Evolutionary conservation across 805 yeast species (phyloP).

Genomic region (Tetrapisispora taiwanensis): DNA sequence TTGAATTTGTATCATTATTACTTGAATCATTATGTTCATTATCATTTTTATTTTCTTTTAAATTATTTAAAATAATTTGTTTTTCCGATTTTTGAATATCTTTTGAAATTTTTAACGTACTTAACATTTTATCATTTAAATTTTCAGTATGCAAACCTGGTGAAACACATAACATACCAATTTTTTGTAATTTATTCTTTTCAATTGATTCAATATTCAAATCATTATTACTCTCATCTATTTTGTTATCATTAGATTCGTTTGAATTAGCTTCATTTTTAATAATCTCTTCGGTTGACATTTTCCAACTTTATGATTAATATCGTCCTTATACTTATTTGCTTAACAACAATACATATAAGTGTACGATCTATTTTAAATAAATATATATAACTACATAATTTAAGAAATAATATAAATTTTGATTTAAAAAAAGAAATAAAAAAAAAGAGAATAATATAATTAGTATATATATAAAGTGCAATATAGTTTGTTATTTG

Average conservation of each 20-base stretch:
- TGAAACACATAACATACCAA: conserved; percentile 21
- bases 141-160: conserved; percentile 20
- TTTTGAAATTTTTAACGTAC: conserved; percentile 18
- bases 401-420: too few species aligned
- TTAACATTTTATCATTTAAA: conserved; percentile 18
- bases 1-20: not conserved
- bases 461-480: too few species aligned
- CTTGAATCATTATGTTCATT: not conserved
- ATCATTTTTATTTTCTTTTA: not conserved
- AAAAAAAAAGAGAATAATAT: too few species aligned
- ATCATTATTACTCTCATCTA: not conserved
- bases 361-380: too few species aligned
- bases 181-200: conserved; percentile 5
- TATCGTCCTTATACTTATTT: too few species aligned
- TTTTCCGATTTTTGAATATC: conserved; percentile 20
- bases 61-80: conserved; percentile 9
- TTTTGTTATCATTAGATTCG: not conserved
- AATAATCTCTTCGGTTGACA: not conserved
- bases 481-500: too few species aligned
- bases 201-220: not conserved
- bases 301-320: too few species aligned
- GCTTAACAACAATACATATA: too few species aligned
- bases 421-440: too few species aligned
- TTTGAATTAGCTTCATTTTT: too few species aligned
- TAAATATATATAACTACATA: too few species aligned